A percentile compares a stretch with the other conserved stretches of the same genome.
These are phyloP conservation scores for Pleurotus sapidus DNA, from an alignment of 768 basidiomycete species.

Conservation along the genomic window DNA sequence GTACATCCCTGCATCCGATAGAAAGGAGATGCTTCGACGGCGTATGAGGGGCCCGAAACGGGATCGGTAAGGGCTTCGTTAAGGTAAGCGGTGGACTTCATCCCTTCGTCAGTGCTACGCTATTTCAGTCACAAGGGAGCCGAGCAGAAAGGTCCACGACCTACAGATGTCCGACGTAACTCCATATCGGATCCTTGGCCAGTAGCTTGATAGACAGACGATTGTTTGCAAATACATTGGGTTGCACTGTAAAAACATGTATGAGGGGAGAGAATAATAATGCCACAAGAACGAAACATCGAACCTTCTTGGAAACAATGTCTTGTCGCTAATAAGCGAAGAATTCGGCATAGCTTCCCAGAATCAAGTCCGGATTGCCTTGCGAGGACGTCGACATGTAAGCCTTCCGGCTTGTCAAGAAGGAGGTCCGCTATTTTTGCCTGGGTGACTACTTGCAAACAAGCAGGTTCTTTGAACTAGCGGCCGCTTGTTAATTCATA, in stretches of 20 bases:
- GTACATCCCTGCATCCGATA: conserved; percentile 13
- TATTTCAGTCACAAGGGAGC: background rate
- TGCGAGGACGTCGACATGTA: conserved; percentile 30
- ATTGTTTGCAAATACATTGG: conserved; percentile 39
- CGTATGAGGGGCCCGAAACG: conserved; percentile 5
- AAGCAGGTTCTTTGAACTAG: conserved; percentile 29
- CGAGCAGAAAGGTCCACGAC: background rate
- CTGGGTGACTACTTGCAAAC: conserved; percentile 28
- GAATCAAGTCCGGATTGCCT: conserved; percentile 26
- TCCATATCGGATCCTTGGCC: conserved; percentile 26
- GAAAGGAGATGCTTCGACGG: conserved; percentile 10
- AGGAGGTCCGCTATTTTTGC: conserved; percentile 37
- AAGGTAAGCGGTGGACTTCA: conserved; percentile 21
- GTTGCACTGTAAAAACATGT: conserved; percentile 20
- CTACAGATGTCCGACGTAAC: conserved; percentile 23
- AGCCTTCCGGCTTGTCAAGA: conserved; percentile 29
- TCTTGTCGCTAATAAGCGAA: conserved; percentile 36
- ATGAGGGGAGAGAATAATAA: background rate
- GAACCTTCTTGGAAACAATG: conserved; percentile 39
- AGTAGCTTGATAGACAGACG: conserved; percentile 32
- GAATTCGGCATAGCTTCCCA: conserved; percentile 33
- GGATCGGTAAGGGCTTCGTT: conserved; percentile 20
- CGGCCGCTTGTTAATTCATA: background rate
- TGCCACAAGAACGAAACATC: background rate
- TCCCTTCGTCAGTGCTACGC: conserved; percentile 16